Evolutionary conservation across 768 basidiomycete species (phyloP).

Genomic region (Flagelloscypha sp.): DNA sequence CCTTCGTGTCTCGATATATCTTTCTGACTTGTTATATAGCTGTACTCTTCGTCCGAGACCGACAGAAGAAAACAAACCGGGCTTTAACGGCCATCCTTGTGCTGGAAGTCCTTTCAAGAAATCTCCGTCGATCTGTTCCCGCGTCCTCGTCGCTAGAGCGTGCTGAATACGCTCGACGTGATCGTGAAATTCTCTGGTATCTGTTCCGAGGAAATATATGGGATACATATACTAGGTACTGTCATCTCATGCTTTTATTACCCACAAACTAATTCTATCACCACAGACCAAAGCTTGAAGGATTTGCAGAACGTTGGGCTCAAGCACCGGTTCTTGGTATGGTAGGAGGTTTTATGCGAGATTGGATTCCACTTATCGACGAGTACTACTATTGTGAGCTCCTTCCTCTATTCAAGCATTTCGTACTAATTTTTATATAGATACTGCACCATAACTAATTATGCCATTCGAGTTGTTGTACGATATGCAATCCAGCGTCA

Average conservation of each 20-base stretch:
- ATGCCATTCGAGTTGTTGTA: conserved; percentile 1
- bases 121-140: conserved; percentile 59
- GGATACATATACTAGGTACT: conserved; percentile 67
- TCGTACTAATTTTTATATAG: conserved; percentile 8
- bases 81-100: conserved; percentile 58
- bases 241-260: conserved; percentile 5
- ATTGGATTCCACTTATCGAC: conserved; percentile 85
- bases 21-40: conserved; percentile 19
- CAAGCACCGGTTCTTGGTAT: conserved; percentile 59
- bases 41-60: conserved; percentile 34
- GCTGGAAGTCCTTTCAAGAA: conserved; percentile 69
- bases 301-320: conserved; percentile 46
- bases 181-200: conserved; percentile 78
- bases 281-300: conserved; percentile 70
- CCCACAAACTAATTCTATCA: conserved; percentile 2
- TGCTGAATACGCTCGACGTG: conserved; percentile 73
- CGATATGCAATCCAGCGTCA: neutral
- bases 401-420: neutral
- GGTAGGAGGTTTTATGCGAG: conserved; percentile 60
- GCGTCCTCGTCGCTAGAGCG: conserved; percentile 59
- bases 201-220: conserved; percentile 82
- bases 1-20: conserved; percentile 6
- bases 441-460: conserved; percentile 33
- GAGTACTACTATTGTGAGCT: conserved; percentile 86
- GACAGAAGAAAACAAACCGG: conserved; percentile 39